A percentile compares a stretch with the other conserved stretches of the same genome.
Evolutionary conservation across 306 rosid genomes (phyloP).

Genomic region (Albizia julibrissin): DNA sequence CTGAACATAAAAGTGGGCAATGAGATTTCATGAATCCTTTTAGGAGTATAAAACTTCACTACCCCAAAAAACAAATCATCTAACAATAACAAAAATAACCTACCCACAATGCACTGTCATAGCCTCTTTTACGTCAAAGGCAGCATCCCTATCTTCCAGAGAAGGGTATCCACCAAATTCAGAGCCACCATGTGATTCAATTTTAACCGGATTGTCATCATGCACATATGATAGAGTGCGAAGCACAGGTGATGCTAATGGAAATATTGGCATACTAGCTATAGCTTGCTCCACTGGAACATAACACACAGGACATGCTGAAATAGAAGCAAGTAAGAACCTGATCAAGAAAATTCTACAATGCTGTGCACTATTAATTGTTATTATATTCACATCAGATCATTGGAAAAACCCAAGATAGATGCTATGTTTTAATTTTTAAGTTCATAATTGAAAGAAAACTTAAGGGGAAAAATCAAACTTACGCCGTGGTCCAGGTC

Average conservation of each 20-base stretch:
- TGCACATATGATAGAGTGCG: conserved; percentile 69
- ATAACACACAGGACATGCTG: conserved; percentile 98
- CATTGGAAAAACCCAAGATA: conserved; percentile 19
- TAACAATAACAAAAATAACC: conserved; percentile 37
- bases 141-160: conserved; percentile 72
- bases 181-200: conserved; percentile 76
- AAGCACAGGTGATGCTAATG: conserved; percentile 75
- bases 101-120: conserved; percentile 96
- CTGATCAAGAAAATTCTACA: conserved; percentile 34
- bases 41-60: conserved; percentile 23
- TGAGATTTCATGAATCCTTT: background rate
- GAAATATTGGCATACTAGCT: conserved; percentile 79
- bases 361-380: conserved; percentile 19
- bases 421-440: background rate
- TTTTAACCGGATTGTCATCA: conserved; percentile 59
- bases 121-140: conserved; percentile 78
- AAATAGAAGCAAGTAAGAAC: conserved; percentile 37
- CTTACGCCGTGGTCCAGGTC: conserved; percentile 96
- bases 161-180: conserved; percentile 95
- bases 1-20: conserved; percentile 10
- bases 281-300: conserved; percentile 82
- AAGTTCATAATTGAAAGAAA: conserved; percentile 20
- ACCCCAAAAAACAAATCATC: background rate
- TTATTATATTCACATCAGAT: conserved; percentile 19
- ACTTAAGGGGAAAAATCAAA: conserved; percentile 11